These are phyloP conservation scores for Kluyveromyces sp. DNA, from an alignment of 1,139 yeast genomes.

Conservation along the genomic window DNA sequence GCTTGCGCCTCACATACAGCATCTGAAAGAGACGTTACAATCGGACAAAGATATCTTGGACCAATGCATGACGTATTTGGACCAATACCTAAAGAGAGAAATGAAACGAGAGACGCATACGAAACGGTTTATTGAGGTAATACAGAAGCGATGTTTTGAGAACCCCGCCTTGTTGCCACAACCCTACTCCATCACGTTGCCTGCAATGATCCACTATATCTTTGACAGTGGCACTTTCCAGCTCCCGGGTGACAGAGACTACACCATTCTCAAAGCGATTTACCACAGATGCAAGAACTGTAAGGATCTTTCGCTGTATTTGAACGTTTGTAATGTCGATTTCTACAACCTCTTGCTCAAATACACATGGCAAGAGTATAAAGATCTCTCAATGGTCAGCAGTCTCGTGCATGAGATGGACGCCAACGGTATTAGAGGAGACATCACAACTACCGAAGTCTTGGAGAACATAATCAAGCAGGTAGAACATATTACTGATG, in stretches of 20 bases:
- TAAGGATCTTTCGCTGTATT: conserved; percentile 23
- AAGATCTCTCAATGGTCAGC: conserved; percentile 20
- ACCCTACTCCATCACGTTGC: conserved; percentile 26
- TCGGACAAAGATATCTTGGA: conserved; percentile 25
- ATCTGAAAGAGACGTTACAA: conserved; percentile 12
- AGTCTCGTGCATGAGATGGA: conserved; percentile 27
- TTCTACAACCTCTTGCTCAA: conserved; percentile 27
- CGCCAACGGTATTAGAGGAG: conserved; percentile 29
- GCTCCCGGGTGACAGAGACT: conserved; percentile 24
- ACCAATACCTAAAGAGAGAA: conserved; percentile 15
- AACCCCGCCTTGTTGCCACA: conserved; percentile 20
- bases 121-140: conserved; percentile 15
- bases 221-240: conserved; percentile 15
- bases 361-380: conserved; percentile 27
- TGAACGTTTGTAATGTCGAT: conserved; percentile 27
- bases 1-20: conserved; percentile 19
- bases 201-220: conserved; percentile 20
- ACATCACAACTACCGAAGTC: conserved; percentile 25
- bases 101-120: conserved; percentile 12
- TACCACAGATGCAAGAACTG: conserved; percentile 25
- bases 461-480: conserved; percentile 19
- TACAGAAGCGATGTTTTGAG: conserved; percentile 12
- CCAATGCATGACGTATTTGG: conserved; percentile 13
- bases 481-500: conserved; percentile 22
- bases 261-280: conserved; percentile 22